Conservation (phyloP, 225 moss, liverwort and hornwort species). For the Rhytidiadelphus loreus region DNA sequence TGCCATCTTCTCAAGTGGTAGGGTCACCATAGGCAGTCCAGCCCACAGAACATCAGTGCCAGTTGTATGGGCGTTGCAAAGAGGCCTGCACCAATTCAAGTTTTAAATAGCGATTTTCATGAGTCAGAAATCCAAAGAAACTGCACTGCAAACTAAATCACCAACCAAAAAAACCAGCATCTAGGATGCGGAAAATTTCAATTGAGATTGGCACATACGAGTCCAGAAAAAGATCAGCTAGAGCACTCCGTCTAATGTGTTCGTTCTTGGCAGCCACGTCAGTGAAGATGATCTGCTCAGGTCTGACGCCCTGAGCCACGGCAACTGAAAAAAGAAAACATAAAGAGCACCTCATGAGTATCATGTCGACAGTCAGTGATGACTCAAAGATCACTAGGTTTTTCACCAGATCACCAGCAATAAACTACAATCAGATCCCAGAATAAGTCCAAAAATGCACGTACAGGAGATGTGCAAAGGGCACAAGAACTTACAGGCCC, state of each 20-base stretch:
- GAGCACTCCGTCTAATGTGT: constrained; percentile 81
- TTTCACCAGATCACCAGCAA: background rate
- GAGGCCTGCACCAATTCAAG: constrained; percentile 50
- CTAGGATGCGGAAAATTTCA: background rate
- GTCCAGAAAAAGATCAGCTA: constrained; percentile 94
- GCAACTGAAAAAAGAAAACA: constrained; percentile 47
- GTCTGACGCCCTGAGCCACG: constrained; percentile 78
- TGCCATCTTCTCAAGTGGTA: constrained; percentile 97
- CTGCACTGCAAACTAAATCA: background rate
- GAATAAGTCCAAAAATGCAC: background rate
- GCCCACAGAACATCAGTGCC: constrained; percentile 99
- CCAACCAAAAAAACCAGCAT: background rate
- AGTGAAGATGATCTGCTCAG: constrained; percentile 95
- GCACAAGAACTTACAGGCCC: constrained; percentile 59
- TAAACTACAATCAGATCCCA: background rate
- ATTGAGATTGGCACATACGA: constrained; percentile 39
- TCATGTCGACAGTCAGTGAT: background rate
- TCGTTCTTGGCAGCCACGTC: constrained; percentile 98
- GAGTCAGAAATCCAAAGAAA: background rate
- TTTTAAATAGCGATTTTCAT: background rate
- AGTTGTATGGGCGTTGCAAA: constrained; percentile 97
- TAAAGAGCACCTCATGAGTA: background rate
- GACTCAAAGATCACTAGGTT: background rate
- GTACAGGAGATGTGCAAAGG: background rate
- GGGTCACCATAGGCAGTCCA: constrained; percentile 95